Base-by-base conservation (phyloP, 1,139 yeast species). In the Yamadazyma sp. region DNA sequence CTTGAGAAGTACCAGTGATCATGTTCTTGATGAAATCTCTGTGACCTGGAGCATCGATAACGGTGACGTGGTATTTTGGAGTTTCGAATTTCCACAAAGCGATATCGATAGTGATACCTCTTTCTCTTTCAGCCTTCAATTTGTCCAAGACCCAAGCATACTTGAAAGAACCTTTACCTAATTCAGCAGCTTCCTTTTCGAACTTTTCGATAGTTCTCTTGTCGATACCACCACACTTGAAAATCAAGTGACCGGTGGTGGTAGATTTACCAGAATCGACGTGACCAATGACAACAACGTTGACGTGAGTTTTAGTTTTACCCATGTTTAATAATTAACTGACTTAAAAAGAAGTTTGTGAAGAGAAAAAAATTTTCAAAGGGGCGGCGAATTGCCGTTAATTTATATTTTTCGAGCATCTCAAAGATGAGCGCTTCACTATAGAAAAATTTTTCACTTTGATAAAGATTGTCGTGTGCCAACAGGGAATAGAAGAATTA, bases 261-360 rank as follows among this genome's bases (percentile, higher is more conserved):
- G 88, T 88, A 80, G 60, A 57, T 42, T 50, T 49, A 51, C 96
- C 96, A 61, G 96, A 88, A 79, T 88, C 96, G 96, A 88, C 96
- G 94, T 89, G 97, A 76, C 97, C 97, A 74, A 90, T 90, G 72
- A 90, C 97, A 76, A 90, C 97, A 78, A 90, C 92, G 95, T 90
- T 90, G 77, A 90, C 86, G 87, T 90, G 97, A 76, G 80, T 68
- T 34, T 34, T 34, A 27, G 27, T 31, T 34, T 34, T 34, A 34
- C 37, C 37, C 37, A 34, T 34, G 27, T 17, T 34, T 15, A 34
- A 26, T 26, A n/a, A n/a, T 18, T 18, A 18, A 18, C 21, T 17
- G 4, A 29, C 10, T 14, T 11, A 18, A n/a, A 10, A 29, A 29
- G 12, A 29, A 29, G 18, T n/a, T n/a, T n/a, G n/a, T 31, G 18